Percentiles rank a stretch among this genome's conserved stretches.
phyloP scores from a whole-genome alignment of 2,329 filamentous ascomycete species.

The Exophiala sp. region DNA sequence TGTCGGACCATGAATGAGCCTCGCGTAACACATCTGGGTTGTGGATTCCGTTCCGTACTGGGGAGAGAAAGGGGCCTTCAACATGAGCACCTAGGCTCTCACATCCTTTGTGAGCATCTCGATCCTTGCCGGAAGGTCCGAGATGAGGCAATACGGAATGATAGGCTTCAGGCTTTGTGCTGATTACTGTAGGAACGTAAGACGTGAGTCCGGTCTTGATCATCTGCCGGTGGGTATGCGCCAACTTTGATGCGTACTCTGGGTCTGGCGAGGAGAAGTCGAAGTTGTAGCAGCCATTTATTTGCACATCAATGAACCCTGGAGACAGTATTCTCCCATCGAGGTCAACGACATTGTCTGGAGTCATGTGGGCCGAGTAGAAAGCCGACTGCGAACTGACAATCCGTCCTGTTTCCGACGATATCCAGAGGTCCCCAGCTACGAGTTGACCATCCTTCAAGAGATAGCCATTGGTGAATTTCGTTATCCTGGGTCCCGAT shows the following conservation, averaged over 20 bases:
- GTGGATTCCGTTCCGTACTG: slow-evolving; percentile 81
- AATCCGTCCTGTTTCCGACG: slow-evolving; percentile 73
- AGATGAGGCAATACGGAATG: slow-evolving; percentile 67
- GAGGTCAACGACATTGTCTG: slow-evolving; percentile 71
- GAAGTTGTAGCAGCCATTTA: slow-evolving; percentile 89
- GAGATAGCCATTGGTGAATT: slow-evolving; percentile 82
- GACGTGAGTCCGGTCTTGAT: slow-evolving; percentile 78
- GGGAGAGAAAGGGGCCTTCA: slow-evolving; percentile 82
- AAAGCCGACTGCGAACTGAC: slow-evolving; percentile 61
- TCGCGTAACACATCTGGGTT: slow-evolving; percentile 64
- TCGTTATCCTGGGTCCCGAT: slow-evolving; percentile 57
- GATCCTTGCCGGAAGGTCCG: slow-evolving; percentile 59
- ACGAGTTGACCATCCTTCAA: slow-evolving; percentile 63
- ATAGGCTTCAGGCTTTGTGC: slow-evolving; percentile 74
- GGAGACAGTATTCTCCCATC: slow-evolving; percentile 76
- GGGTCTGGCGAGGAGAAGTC: slow-evolving; percentile 72
- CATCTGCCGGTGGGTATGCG: slow-evolving; percentile 63
- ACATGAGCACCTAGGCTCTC: slow-evolving; percentile 87
- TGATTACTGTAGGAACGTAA: slow-evolving; percentile 79
- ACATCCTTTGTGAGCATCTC: slow-evolving; percentile 61
- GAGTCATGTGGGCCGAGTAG: slow-evolving; percentile 44
- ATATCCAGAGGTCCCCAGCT: slow-evolving; percentile 80
- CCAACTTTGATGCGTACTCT: slow-evolving; percentile 66
- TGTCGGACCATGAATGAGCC: slow-evolving; percentile 55
- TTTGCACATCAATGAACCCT: slow-evolving; percentile 82